Conservation (phyloP, 371 early-diverging fungal genomes). For the Batkoa obscura region DNA sequence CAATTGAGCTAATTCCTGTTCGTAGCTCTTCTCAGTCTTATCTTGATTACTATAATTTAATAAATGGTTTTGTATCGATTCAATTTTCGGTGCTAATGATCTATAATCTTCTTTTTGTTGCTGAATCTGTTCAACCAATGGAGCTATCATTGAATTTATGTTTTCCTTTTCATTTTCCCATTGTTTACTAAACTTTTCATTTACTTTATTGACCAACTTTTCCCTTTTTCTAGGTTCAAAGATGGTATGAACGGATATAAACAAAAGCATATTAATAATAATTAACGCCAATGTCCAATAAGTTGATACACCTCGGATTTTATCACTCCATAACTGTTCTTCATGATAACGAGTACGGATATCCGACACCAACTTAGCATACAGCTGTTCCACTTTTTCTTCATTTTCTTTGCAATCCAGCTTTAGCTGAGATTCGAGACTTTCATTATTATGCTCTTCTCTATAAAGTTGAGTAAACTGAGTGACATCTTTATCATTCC, state of each 20-base stretch:
- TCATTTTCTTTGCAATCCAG: constrained; percentile 33
- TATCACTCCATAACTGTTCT: constrained; percentile 94
- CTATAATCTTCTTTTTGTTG: too few relatives aligned
- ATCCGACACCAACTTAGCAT: constrained; percentile 37
- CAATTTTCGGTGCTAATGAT: too few relatives aligned
- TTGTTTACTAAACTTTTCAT: constrained; percentile 16
- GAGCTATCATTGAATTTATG: too few relatives aligned
- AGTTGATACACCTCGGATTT: constrained; percentile 75
- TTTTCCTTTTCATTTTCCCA: too few relatives aligned
- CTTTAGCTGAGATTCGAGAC: constrained; percentile 36
- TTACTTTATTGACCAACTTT: constrained; percentile 48
- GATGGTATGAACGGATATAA: constrained; percentile 49
- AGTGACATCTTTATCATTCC: constrained; percentile 70
- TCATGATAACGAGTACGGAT: constrained; percentile 69
- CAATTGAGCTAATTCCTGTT: too few relatives aligned
- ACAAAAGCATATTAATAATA: constrained; percentile 43
- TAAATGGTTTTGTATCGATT: too few relatives aligned
- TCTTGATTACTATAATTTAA: too few relatives aligned
- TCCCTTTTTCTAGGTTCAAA: constrained; percentile 60
- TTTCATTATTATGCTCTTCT: constrained; percentile 53
- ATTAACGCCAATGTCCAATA: constrained; percentile 70
- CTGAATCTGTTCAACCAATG: too few relatives aligned
- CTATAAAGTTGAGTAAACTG: constrained; percentile 74
- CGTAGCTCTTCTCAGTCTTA: too few relatives aligned
- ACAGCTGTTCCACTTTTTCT: constrained; percentile 44